Conservation (phyloP, 2,329 filamentous ascomycete species). For the Phialophora macrospora region DNA sequence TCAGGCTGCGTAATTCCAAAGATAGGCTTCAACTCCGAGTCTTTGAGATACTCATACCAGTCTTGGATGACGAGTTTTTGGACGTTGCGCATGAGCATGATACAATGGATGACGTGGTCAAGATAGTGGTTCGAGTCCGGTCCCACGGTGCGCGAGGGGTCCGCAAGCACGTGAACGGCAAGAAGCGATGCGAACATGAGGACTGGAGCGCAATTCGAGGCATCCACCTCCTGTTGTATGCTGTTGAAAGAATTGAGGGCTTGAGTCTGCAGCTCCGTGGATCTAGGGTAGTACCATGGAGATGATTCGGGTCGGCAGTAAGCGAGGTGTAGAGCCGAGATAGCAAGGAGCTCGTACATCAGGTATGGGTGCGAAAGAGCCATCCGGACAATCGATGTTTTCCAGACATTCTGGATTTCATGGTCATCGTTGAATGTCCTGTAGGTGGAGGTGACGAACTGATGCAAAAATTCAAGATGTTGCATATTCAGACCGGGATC, state of each 20-base stretch:
- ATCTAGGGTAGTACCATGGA: slow-evolving; percentile 18
- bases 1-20: slow-evolving; percentile 14
- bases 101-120: slow-evolving; percentile 24
- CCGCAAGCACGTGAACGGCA: slow-evolving; percentile 25
- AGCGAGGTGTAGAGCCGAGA: slow-evolving; percentile 39
- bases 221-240: slow-evolving; percentile 19
- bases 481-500: slow-evolving; percentile 40
- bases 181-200: slow-evolving; percentile 28
- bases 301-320: slow-evolving; percentile 22
- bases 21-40: slow-evolving; percentile 21
- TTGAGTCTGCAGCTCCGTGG: slow-evolving; percentile 28
- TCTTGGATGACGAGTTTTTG: slow-evolving; percentile 21
- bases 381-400: slow-evolving; percentile 9
- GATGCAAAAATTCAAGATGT: slow-evolving; percentile 42
- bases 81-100: slow-evolving; percentile 28
- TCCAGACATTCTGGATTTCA: slow-evolving; percentile 4
- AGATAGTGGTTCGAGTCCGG: slow-evolving; percentile 24
- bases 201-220: slow-evolving; percentile 26
- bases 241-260: slow-evolving; percentile 27
- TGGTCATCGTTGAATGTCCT: slow-evolving; percentile 40
- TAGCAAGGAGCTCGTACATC: slow-evolving; percentile 38
- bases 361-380: slow-evolving; percentile 32
- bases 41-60: slow-evolving; percentile 19
- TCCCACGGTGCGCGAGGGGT: slow-evolving; percentile 17
- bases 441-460: slow-evolving; percentile 35